A percentile compares a stretch with the other conserved stretches of the same genome.
phyloP scores from a whole-genome alignment of 192 early-diverging fungal species.

The Chytriomyces hyalinus region DNA sequence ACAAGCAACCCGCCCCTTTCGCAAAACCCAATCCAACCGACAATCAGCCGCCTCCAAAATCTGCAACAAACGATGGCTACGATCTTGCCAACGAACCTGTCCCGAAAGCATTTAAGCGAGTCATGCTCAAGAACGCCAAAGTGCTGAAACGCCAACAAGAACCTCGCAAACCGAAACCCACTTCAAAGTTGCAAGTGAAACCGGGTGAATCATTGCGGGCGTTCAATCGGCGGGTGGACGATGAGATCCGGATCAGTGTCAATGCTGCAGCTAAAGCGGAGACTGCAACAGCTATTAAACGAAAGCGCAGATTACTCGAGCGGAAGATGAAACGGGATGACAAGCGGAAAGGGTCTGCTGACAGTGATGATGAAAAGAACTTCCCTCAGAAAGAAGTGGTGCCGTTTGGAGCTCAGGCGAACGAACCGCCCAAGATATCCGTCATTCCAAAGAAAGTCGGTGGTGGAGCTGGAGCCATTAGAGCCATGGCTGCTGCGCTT shows the following conservation, averaged over 20 bases:
- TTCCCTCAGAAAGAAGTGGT: constrained; percentile 7
- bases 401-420: constrained; percentile 32
- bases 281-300: constrained; percentile 28
- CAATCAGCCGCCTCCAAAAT: constrained; percentile 7
- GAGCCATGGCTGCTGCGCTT: constrained; percentile 26
- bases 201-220: constrained; percentile 9
- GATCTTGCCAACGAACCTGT: constrained; percentile 7
- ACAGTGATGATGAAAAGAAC: constrained; percentile 20
- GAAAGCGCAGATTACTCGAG: constrained; percentile 20
- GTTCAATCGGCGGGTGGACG: constrained; percentile 25
- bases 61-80: no score
- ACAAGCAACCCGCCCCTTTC: constrained; percentile 18
- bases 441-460: constrained; percentile 39
- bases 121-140: neutral
- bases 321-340: constrained; percentile 25
- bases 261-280: constrained; percentile 24
- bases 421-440: constrained; percentile 20
- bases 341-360: neutral
- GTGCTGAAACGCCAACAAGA: neutral
- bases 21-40: neutral
- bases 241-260: constrained; percentile 15
- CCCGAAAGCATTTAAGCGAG: constrained; percentile 20
- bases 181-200: neutral
- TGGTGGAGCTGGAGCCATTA: constrained; percentile 25
- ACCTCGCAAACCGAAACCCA: neutral